phyloP scores from a whole-genome alignment of 2,329 filamentous ascomycete species.

The Parastagonospora avenae region DNA sequence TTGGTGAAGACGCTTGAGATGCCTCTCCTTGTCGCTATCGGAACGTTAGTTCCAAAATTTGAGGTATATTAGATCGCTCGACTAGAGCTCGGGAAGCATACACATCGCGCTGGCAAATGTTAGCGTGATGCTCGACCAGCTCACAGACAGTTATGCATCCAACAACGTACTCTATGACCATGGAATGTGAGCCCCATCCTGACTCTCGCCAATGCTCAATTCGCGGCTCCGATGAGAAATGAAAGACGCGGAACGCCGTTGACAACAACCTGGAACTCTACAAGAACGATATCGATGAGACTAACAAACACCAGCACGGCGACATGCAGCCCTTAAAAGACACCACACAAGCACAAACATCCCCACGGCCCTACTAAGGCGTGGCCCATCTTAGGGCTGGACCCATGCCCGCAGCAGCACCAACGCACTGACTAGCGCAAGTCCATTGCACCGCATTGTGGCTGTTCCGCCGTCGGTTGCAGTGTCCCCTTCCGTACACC shows the following conservation, averaged over 20 bases:
- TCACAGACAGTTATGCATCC: background rate
- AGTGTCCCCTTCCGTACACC: background rate
- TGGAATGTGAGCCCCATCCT: slow-evolving; percentile 42
- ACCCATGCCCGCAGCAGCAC: slow-evolving; percentile 3
- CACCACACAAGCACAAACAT: background rate
- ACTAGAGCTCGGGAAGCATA: slow-evolving; percentile 14
- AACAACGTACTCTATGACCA: slow-evolving; percentile 26
- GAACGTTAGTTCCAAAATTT: slow-evolving; percentile 10
- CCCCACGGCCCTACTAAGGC: slow-evolving; percentile 3
- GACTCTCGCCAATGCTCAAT: background rate
- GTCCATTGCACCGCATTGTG: slow-evolving; percentile 14
- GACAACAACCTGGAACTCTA: too few relatives aligned
- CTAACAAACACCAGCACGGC: slow-evolving; percentile 1
- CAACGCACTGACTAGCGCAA: slow-evolving; percentile 8
- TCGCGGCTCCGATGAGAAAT: background rate
- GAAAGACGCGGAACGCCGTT: background rate
- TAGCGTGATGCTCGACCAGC: background rate
- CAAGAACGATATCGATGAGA: background rate
- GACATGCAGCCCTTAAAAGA: slow-evolving; percentile 10
- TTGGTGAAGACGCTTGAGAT: slow-evolving; percentile 42
- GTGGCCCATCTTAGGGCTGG: slow-evolving; percentile 14
- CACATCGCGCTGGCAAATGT: slow-evolving; percentile 28
- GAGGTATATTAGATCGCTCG: background rate
- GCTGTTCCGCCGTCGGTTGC: slow-evolving; percentile 11
- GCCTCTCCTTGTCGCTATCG: slow-evolving; percentile 41